Conservation (phyloP, 257 asterid genomes). For the Solanum stenotomum region DNA sequence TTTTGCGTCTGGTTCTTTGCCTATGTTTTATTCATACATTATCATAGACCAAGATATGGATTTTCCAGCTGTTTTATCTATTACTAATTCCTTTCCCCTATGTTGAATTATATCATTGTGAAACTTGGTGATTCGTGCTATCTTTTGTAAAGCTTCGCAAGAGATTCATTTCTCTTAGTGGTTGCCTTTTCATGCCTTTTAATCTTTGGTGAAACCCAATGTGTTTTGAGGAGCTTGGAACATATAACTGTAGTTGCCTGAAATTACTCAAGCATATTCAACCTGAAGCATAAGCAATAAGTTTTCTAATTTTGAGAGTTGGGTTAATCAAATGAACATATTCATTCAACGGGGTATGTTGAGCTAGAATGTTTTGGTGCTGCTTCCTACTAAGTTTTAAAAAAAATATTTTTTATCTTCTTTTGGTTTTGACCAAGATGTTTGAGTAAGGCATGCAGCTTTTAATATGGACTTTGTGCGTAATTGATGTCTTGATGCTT, state of each 20-base stretch:
- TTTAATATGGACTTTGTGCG: neutral
- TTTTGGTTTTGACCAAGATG: neutral
- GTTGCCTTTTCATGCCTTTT: neutral
- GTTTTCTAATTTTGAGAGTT: neutral
- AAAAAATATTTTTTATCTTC: too few relatives aligned
- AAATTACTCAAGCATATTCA: neutral
- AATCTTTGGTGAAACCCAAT: neutral
- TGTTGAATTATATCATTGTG: neutral
- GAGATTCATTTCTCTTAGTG: neutral
- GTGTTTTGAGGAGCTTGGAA: neutral
- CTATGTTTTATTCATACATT: neutral
- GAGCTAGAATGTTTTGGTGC: neutral
- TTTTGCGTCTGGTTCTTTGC: neutral
- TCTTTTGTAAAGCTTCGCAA: neutral
- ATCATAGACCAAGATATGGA: slow-evolving; percentile 1
- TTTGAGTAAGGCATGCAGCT: neutral
- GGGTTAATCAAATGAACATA: neutral
- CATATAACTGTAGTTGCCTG: neutral
- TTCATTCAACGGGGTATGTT: too few relatives aligned
- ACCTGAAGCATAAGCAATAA: neutral
- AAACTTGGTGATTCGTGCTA: neutral
- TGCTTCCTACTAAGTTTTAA: neutral
- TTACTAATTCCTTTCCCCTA: neutral
- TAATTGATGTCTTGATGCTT: too few relatives aligned
- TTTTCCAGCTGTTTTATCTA: neutral